Percentiles rank a stretch among this genome's conserved stretches.
phyloP scores from a whole-genome alignment of 2,329 filamentous ascomycete species.

The Fusarium temperatum region DNA sequence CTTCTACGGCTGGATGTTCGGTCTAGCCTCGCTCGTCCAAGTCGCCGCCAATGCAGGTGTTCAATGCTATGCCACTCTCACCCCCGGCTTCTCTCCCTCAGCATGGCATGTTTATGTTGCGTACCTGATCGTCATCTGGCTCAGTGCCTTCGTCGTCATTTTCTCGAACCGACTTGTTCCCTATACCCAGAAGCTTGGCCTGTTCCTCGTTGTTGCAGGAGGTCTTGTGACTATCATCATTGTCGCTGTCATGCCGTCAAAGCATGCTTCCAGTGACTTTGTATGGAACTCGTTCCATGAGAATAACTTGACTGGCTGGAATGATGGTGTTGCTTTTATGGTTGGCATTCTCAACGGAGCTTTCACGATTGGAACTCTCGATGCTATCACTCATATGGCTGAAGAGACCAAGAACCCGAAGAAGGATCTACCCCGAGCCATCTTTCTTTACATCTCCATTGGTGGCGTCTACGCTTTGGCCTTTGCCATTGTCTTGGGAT shows the following conservation, averaged over 20 bases:
- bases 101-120: constrained; percentile 41
- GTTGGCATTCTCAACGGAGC: constrained; percentile 38
- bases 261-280: constrained; percentile 33
- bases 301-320: constrained; percentile 40
- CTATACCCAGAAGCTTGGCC: constrained; percentile 37
- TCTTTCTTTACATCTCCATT: constrained; percentile 38
- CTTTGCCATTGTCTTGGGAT: constrained; percentile 34
- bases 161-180: constrained; percentile 39
- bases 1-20: constrained; percentile 44
- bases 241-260: constrained; percentile 32
- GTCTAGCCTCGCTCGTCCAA: constrained; percentile 38
- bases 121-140: constrained; percentile 35
- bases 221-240: constrained; percentile 37
- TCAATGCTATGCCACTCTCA: constrained; percentile 38
- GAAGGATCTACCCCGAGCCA: constrained; percentile 30
- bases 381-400: constrained; percentile 41
- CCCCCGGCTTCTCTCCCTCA: neutral
- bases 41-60: constrained; percentile 37
- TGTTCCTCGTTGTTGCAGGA: constrained; percentile 34
- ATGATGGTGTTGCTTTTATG: constrained; percentile 40
- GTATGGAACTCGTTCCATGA: constrained; percentile 38
- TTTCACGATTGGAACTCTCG: constrained; percentile 38
- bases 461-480: constrained; percentile 36
- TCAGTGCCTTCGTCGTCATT: constrained; percentile 30
- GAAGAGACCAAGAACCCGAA: constrained; percentile 35